A percentile compares a stretch with the other conserved stretches of the same genome.
Evolutionary conservation across 2,329 filamentous ascomycete species (phyloP).

Genomic region (Meredithiella fracta): DNA sequence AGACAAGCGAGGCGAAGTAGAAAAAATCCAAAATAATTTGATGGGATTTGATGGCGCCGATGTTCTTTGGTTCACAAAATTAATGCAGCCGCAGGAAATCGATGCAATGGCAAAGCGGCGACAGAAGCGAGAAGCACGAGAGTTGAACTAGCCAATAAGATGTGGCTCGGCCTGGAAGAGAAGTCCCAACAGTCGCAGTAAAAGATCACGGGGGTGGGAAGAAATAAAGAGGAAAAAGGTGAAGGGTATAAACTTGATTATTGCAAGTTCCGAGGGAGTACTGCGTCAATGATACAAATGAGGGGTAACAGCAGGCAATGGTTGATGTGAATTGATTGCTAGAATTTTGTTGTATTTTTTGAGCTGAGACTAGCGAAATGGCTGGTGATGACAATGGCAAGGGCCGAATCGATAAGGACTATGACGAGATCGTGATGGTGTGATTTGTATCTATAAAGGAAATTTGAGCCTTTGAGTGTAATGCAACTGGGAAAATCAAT

Average conservation of each 20-base stretch:
- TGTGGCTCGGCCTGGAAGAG: not conserved
- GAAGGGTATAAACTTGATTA: not conserved
- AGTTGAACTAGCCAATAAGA: not conserved
- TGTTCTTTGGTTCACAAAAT: not conserved
- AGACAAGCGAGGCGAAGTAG: too few relatives aligned
- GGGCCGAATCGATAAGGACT: not conserved
- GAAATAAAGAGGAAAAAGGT: not conserved
- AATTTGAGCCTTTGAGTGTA: too few relatives aligned
- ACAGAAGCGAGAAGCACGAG: slow-evolving; percentile 8
- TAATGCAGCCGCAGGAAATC: not conserved
- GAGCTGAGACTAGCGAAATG: not conserved
- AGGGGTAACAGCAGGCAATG: not conserved
- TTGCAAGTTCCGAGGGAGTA: not conserved
- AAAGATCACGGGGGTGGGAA: not conserved
- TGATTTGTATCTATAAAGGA: too few relatives aligned
- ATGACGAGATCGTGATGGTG: not conserved
- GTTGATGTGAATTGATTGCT: not conserved
- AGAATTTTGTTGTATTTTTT: not conserved
- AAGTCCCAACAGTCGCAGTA: not conserved
- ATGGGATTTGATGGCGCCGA: too few relatives aligned
- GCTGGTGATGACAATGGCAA: not conserved
- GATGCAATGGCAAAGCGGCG: slow-evolving; percentile 8
- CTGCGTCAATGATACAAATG: not conserved
- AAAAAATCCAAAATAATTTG: too few relatives aligned
- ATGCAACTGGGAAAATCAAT: too few relatives aligned